phyloP scores from a whole-genome alignment of 345 rosid species.

The Sonneratia alba region DNA sequence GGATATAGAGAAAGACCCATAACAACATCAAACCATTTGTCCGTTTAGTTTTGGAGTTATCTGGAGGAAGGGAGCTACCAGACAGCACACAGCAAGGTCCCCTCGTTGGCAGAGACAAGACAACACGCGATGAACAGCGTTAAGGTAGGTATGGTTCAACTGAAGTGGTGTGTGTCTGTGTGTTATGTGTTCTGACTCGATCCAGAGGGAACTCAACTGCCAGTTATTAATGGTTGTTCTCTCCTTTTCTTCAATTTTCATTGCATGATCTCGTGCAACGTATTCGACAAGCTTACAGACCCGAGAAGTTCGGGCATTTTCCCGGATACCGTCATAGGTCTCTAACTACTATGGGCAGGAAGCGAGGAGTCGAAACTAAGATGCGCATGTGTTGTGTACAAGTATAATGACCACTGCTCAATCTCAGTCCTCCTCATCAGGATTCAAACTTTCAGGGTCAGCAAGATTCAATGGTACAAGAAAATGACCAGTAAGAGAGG shows the following conservation, averaged over 20 bases:
- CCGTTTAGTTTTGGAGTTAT: neutral
- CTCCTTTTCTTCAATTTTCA: neutral
- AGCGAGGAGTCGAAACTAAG: neutral
- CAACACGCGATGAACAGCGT: no score
- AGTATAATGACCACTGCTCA: no score
- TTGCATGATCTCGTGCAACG: neutral
- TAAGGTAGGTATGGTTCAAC: no score
- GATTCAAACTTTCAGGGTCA: neutral
- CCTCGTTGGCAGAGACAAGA: neutral
- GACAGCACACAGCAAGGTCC: neutral
- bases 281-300: no score
- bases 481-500: neutral
- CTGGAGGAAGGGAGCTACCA: neutral
- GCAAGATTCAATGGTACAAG: neutral
- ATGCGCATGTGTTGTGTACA: no score
- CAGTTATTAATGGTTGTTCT: no score
- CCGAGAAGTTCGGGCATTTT: no score
- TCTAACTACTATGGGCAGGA: no score
- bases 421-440: no score
- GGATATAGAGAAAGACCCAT: neutral
- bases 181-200: neutral
- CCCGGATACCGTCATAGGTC: no score
- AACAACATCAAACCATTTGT: neutral
- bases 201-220: neutral
- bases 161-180: neutral